Conservation (phyloP, 2,329 filamentous ascomycete species). For the Aspergillus floridensis region DNA sequence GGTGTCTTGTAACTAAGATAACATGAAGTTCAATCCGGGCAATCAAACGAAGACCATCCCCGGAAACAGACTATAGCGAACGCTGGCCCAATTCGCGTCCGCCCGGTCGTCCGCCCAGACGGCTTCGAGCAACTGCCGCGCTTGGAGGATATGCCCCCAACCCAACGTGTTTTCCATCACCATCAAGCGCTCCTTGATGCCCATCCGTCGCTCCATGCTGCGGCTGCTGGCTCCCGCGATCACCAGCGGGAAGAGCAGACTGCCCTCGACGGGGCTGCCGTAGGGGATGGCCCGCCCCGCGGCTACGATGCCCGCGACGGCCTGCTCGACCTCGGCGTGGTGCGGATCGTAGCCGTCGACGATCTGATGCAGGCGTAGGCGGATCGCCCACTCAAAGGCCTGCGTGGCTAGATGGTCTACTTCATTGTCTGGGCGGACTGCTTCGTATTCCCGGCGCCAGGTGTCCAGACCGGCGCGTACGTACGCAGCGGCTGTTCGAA, state of each 20-base stretch:
- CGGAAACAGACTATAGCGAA: constrained; percentile 28
- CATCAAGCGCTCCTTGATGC: constrained; percentile 42
- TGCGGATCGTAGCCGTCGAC: constrained; percentile 42
- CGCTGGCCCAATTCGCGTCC: constrained; percentile 30
- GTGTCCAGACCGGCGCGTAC: constrained; percentile 39
- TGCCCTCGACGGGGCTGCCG: constrained; percentile 43
- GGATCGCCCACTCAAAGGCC: constrained; percentile 45
- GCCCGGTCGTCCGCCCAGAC: constrained; percentile 34
- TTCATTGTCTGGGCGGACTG: constrained; percentile 15
- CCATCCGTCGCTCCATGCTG: constrained; percentile 36
- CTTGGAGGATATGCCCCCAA: constrained; percentile 45
- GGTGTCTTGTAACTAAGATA: too few relatives aligned
- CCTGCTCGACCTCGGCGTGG: constrained; percentile 34
- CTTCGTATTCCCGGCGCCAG: constrained; percentile 33
- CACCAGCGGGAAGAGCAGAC: constrained; percentile 44
- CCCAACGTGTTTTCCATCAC: constrained; percentile 47
- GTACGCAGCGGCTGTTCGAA: constrained; percentile 31
- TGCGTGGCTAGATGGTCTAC: constrained; percentile 34
- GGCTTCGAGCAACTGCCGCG: constrained; percentile 40
- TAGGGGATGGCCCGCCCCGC: constrained; percentile 42
- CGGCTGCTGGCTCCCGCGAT: constrained; percentile 43
- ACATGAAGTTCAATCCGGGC: neutral
- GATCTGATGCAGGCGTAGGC: constrained; percentile 45
- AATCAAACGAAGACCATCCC: constrained; percentile 27
- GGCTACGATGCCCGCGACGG: constrained; percentile 37